Base-by-base conservation (phyloP, 192 early-diverging fungal species). In the Coemansia sp. region DNA sequence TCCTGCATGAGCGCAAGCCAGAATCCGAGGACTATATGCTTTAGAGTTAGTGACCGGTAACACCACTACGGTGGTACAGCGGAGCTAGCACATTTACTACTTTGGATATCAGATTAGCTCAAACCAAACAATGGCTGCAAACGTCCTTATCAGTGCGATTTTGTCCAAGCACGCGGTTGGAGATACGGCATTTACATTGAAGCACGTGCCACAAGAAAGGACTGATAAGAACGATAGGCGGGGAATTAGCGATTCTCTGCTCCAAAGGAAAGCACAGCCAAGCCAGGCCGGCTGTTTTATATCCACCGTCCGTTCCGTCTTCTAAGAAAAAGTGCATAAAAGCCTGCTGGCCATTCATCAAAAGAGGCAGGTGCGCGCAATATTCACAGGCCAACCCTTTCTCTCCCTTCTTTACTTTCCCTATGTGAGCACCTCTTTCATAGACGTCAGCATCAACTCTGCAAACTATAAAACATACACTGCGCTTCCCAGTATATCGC, bases 1-100 rank as follows among this genome's bases (percentile, higher is more conserved):
- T 85, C 74, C 27, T 73, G 54, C 79, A 82, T 27, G 60, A 67
- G 26, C 79, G 79, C 62, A 77, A 82, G 64, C 79, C 74, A 14
- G 54, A 54, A 50, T 53, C 57, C 16, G 69, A 81, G 32, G 41
- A 62, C 61, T 47, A 51, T 23, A 62, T 44, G 38, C 57, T 70
- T 25, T 52, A 56, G 21, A 44, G 16, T 3, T 9, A 0, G 38
- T 16, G 14, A 16, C 8, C n/a, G n/a, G n/a, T 44, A 44, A 14
- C 12, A 16, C 38, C 38, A 44, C 38, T 44, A 16, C 14, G 38
- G 1, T 44, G 38, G 38, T 44, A 44, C 38, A 44, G 38, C 38
- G 14, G 12, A 44, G 38, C 38, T 44, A 44, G 38, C 3, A 16
- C 12, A 44, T 44, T 44, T 9, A 16, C 7, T 44, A 44, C 16